Evolutionary conservation across 345 rosid genomes (phyloP).

Genomic region (Salix suchowensis): DNA sequence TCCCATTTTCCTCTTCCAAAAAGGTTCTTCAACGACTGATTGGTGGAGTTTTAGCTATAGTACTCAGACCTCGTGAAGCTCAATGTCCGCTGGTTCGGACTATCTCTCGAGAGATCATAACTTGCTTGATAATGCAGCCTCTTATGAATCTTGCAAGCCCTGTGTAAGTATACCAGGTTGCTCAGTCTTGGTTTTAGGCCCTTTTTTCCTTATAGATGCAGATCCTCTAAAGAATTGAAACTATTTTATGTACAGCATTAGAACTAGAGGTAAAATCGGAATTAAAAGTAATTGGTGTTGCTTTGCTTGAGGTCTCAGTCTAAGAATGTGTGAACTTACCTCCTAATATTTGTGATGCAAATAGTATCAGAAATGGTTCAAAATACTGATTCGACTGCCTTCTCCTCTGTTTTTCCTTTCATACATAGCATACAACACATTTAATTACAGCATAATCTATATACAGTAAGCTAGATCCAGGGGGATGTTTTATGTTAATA

Average conservation of each 20-base stretch:
- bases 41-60: constrained; percentile 79
- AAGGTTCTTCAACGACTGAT: constrained; percentile 81
- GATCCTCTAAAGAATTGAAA: background rate
- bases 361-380: no score
- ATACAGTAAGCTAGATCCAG: no score
- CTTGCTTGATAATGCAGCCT: constrained; percentile 94
- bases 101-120: constrained; percentile 88
- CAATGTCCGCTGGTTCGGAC: constrained; percentile 86
- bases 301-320: background rate
- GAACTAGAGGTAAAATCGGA: background rate
- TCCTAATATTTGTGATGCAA: background rate
- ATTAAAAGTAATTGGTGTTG: background rate
- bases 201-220: background rate
- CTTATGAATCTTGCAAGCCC: constrained; percentile 80
- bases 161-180: constrained; percentile 45
- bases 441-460: no score
- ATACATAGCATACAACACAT: no score
- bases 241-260: background rate
- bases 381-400: no score
- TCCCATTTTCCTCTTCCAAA: background rate
- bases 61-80: constrained; percentile 86
- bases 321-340: background rate
- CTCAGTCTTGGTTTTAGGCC: background rate
- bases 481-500: no score
- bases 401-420: no score